Base-by-base conservation (phyloP, 2,329 filamentous ascomycete genomes). In the Scopulariopsis brevicaulis region DNA sequence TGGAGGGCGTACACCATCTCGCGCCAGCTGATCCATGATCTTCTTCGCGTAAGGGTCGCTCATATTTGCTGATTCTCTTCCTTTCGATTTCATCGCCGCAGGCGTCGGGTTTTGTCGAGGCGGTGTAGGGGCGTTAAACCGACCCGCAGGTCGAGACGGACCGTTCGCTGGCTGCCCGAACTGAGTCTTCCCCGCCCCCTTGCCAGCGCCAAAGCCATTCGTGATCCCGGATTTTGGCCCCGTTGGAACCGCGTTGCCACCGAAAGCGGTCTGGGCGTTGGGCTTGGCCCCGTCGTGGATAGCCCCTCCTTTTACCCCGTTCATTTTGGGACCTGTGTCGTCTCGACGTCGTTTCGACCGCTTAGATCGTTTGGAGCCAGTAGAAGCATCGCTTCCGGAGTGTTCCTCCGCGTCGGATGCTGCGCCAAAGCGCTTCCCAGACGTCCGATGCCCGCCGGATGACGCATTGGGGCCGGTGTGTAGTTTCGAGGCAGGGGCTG, bases 1-100 rank as follows among this genome's bases (percentile, higher is more conserved):
- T 3, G 82, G 81, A 14, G 80, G 76, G 32, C 65, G 69, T 55
- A 85, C 77, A 32, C 74, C 73, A 64, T 84, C 80, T 61, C 75
- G 78, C n/a, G 72, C 71, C 2, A 86, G 70, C 59, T 79, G 78
- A 10, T 73, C 70, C 59, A 76, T 72, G 34, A 86, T 80, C 59
- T 74, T 77, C 57, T 69, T 73, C 11, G 81, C 78, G 62, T 75
- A 77, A 0, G 68, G 68, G 51, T 74, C 71, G 58, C 67, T 64
- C 4, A 68, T 65, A 40, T 67, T 59, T 53, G 60, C 52, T 11
- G 40, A 32, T 18, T 34, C 15, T 22, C 12, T 54, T 54, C 46
- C 34, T 58, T 53, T 50, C 28, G 56, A n/a, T 40, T 54, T 58
- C 25, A 50, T 11, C 15, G 43, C 25, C 20, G 28, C 46, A 6